phyloP scores from a whole-genome alignment of 345 rosid genomes.

The Lepidium sativum region DNA sequence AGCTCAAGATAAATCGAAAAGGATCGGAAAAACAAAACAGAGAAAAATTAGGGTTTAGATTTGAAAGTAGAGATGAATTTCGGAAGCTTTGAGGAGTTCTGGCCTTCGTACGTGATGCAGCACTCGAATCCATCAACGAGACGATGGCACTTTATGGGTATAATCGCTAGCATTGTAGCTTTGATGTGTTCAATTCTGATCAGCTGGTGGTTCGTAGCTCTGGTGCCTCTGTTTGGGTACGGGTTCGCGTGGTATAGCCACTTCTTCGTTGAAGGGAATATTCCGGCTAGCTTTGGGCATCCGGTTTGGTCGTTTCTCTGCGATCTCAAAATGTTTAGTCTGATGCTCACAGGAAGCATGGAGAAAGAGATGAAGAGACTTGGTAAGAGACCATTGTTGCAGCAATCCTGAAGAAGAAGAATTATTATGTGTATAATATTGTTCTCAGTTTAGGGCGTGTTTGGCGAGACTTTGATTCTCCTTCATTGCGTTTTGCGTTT shows the following conservation, averaged over 20 bases:
- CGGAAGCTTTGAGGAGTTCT: slow-evolving; percentile 87
- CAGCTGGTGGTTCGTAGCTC: slow-evolving; percentile 47
- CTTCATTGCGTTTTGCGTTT: background rate
- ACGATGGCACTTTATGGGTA: slow-evolving; percentile 81
- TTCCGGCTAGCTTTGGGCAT: slow-evolving; percentile 77
- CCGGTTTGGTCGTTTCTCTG: slow-evolving; percentile 83
- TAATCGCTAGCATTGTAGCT: slow-evolving; percentile 39
- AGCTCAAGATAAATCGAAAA: slow-evolving; percentile 4
- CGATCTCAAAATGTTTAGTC: slow-evolving; percentile 84
- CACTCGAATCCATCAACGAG: slow-evolving; percentile 87
- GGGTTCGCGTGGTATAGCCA: slow-evolving; percentile 95
- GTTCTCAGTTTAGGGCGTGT: background rate
- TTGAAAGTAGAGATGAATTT: slow-evolving; percentile 52
- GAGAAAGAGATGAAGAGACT: slow-evolving; percentile 93
- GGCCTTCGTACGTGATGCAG: slow-evolving; percentile 82
- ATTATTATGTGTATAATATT: background rate
- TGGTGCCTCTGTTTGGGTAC: slow-evolving; percentile 68
- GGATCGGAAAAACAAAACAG: background rate
- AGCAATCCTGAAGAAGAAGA: slow-evolving; percentile 33
- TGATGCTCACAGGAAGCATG: slow-evolving; percentile 91
- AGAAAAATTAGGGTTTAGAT: background rate
- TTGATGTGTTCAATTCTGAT: slow-evolving; percentile 47
- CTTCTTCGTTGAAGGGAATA: slow-evolving; percentile 86
- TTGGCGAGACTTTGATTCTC: background rate
- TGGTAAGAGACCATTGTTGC: slow-evolving; percentile 81